Percentiles rank a stretch among this genome's conserved stretches.
These are phyloP conservation scores for Penstemon eatonii DNA, from an alignment of 257 asterid genomes.

Conservation along the genomic window DNA sequence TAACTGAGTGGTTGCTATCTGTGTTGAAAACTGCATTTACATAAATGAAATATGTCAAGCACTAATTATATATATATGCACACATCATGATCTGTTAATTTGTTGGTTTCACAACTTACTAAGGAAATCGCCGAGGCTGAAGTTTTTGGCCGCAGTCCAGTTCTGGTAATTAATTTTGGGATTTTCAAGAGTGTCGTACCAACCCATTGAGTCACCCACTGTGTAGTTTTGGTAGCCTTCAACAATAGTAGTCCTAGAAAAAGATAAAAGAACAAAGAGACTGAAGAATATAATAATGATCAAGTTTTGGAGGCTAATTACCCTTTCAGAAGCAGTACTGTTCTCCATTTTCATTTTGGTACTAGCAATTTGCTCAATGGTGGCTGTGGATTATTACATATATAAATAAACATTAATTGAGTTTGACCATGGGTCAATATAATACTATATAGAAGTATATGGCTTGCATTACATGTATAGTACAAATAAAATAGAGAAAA, in stretches of 20 bases:
- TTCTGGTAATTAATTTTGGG: constrained; percentile 63
- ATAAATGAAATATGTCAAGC: neutral
- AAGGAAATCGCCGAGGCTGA: constrained; percentile 90
- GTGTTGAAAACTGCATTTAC: constrained; percentile 72
- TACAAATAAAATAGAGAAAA: no score
- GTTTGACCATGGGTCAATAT: no score
- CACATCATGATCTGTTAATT: no score
- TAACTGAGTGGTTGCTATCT: constrained; percentile 79
- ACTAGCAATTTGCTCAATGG: no score
- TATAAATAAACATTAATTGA: no score
- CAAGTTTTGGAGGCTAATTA: neutral
- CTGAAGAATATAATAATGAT: neutral
- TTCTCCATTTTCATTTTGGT: no score
- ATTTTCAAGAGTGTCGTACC: constrained; percentile 70
- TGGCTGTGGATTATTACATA: no score
- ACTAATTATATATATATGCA: no score
- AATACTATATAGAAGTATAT: no score
- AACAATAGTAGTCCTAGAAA: constrained; percentile 12
- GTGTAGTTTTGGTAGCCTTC: constrained; percentile 75
- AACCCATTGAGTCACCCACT: constrained; percentile 79
- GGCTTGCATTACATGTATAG: no score
- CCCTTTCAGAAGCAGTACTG: no score
- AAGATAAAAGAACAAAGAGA: constrained; percentile 13
- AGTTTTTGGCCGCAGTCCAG: constrained; percentile 59
- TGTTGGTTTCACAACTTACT: constrained; percentile 29